Base-by-base conservation (phyloP, 257 asterid genomes). In the Solanum habrochaites region DNA sequence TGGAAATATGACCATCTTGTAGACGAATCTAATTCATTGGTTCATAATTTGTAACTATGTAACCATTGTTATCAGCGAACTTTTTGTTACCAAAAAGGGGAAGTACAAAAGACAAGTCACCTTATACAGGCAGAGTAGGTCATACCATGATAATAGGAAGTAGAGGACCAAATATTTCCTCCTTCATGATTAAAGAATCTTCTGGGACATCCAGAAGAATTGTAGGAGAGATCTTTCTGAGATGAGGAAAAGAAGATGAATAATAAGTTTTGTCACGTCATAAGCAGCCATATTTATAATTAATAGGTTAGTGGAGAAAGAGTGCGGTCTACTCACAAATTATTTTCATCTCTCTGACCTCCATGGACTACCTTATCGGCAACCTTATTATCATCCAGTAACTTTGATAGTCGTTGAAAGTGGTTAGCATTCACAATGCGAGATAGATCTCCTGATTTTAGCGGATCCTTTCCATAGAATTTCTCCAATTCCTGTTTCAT, bases 91-190 rank as follows among this genome's bases (percentile, higher is more conserved):
- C 45, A 49, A 52, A 20, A 47, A 47, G 21, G 15, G 42, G 60
- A 80, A 13, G 42, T 20, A 31, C 29, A 81, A 20, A 81, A 49
- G 45, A 18, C 85, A 49, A 49, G 47, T 20, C 85, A 81, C 45
- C 69, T 49, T 35, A 18, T 20, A 49, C 29, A 49, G 31, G 31
- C 4, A 23, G 45, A 10, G 67, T 29, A 77, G 72, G 23, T 70
- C 85, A 88, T 94, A 96, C 99, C 95, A 92, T 95, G 90, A 96
- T 31, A 42, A 95, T 94, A 85, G 98, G 96, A 87, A 96, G 98
- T 87, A 96, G 88, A 40, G 99, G 99, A 58, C 99, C 99, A 80
- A 95, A 95, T 87, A 96, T 94, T 93, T 96, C 99, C 85, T 96
- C 99, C 40, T 89, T 90, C 98, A 96, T 93, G 92, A 96, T 90